Conservation (phyloP, 1,284 basidiomycete species). For the Inonotus hispidus region DNA sequence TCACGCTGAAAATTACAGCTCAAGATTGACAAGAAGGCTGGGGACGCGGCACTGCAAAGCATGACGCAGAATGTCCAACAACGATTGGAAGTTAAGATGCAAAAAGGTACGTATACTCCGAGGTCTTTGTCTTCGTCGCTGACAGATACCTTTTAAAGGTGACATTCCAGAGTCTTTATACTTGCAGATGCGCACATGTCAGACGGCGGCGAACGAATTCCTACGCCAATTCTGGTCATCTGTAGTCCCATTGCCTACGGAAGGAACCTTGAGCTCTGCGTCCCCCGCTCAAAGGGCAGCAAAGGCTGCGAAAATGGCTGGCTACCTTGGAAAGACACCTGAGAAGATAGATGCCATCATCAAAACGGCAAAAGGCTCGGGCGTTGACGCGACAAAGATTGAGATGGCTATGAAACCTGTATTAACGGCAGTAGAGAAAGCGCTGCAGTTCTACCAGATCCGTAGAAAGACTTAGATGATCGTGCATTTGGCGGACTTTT, state of each 20-base stretch:
- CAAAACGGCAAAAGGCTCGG: slow-evolving; percentile 52
- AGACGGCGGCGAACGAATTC: slow-evolving; percentile 93
- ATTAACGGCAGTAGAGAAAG: slow-evolving; percentile 38
- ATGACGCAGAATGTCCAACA: slow-evolving; percentile 76
- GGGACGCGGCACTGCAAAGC: slow-evolving; percentile 58
- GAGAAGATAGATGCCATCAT: slow-evolving; percentile 80
- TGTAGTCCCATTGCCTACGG: slow-evolving; percentile 70
- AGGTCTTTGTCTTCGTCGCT: neutral
- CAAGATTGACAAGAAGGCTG: slow-evolving; percentile 57
- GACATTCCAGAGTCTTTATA: slow-evolving; percentile 78
- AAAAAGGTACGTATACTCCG: slow-evolving; percentile 46
- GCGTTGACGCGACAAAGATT: slow-evolving; percentile 60
- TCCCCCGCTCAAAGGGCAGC: slow-evolving; percentile 62
- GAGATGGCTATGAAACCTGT: slow-evolving; percentile 72
- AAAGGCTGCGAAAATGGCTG: slow-evolving; percentile 82
- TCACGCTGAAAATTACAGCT: slow-evolving; percentile 35
- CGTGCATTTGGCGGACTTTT: neutral
- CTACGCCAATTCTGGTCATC: slow-evolving; percentile 94
- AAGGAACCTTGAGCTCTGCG: slow-evolving; percentile 41
- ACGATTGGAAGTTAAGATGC: slow-evolving; percentile 57
- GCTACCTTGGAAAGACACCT: slow-evolving; percentile 70
- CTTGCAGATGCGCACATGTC: slow-evolving; percentile 80
- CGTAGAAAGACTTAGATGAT: slow-evolving; percentile 3
- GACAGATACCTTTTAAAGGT: slow-evolving; percentile 37
- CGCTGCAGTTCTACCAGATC: slow-evolving; percentile 26